Evolutionary conservation across 495 filamentous ascomycete species (phyloP), one percentile per base, ranked within the genome.

Genomic region (Penicillium flavigenum): DNA sequence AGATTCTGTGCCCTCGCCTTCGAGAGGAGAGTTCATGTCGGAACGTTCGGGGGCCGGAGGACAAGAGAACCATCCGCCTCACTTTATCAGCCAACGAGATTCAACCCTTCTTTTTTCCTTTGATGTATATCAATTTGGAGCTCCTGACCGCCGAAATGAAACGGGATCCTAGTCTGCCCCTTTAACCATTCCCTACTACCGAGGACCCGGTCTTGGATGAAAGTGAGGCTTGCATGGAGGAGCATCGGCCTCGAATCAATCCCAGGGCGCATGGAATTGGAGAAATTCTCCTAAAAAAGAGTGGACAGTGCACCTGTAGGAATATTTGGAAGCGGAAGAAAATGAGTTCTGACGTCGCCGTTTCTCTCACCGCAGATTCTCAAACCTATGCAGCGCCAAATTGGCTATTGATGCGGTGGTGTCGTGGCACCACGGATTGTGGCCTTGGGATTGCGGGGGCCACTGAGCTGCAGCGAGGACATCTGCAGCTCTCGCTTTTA

Each of bases 361-460:
- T 53, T 54, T 27, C n/a, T 20, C 31, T 57, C 51, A 57, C 54
- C 54, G 54, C 46, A 57, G 45, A 44, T 48, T 62, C 22, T 32
- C 50, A 10, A 29, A 27, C 22, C 59, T 38, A 56, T 56, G 58
- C 66, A 61, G 62, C 58, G 57, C 60, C 56, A 65, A 63, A 58
- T 63, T 66, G 67, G 68, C 53, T 63, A 59, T 63, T 57, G 54
- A 59, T 63, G 65, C 64, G 62, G 56, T 66, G 66, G 66, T 76
- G 70, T 72, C 72, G 72, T 76, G 73, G 73, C 73, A 69, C 73
- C 71, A 76, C 38, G 72, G 62, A 65, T 54, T 47, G 43, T 45
- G n/a, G 43, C 43, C 34, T 39, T 48, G 20, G 4, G 34, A 26
- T 53, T 54, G 61, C 48, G 62, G 59, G 31, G 60, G 61, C 59